These are phyloP conservation scores for Lotus japonicus DNA, from an alignment of 306 rosid species.

Conservation along the genomic window DNA sequence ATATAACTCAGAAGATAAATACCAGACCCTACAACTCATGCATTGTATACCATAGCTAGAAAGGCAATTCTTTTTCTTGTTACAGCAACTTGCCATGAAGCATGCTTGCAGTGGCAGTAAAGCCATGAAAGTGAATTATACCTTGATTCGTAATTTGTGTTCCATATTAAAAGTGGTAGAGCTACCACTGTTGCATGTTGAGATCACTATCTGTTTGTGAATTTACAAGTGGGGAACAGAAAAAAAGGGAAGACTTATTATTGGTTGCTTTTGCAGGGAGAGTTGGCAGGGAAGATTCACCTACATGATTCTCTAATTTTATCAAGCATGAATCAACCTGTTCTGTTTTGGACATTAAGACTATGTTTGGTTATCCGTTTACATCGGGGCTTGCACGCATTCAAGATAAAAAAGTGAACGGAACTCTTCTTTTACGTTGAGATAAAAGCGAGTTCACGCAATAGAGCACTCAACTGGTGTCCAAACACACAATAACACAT, in stretches of 20 bases:
- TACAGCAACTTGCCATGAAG: slow-evolving; percentile 9
- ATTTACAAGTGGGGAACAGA: background rate
- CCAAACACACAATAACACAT: too few species aligned
- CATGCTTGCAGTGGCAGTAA: slow-evolving; percentile 12
- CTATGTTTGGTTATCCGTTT: too few species aligned
- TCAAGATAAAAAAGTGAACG: too few species aligned
- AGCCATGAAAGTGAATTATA: background rate
- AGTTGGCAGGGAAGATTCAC: background rate
- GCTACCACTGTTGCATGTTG: background rate
- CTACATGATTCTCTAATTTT: background rate
- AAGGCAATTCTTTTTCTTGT: background rate
- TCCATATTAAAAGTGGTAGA: background rate
- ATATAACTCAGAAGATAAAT: slow-evolving; percentile 4
- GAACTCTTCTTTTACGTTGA: too few species aligned
- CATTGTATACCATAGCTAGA: background rate
- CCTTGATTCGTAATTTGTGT: background rate
- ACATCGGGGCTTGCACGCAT: too few species aligned
- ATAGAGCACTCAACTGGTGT: too few species aligned
- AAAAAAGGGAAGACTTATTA: background rate
- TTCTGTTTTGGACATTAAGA: background rate
- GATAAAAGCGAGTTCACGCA: too few species aligned
- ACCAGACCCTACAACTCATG: background rate
- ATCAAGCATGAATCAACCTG: background rate
- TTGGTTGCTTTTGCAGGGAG: background rate
- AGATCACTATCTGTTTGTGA: background rate